A percentile compares a stretch with the other conserved stretches of the same genome.
Conservation (phyloP, 148 eudicot genomes). For the Bassia scoparia region DNA sequence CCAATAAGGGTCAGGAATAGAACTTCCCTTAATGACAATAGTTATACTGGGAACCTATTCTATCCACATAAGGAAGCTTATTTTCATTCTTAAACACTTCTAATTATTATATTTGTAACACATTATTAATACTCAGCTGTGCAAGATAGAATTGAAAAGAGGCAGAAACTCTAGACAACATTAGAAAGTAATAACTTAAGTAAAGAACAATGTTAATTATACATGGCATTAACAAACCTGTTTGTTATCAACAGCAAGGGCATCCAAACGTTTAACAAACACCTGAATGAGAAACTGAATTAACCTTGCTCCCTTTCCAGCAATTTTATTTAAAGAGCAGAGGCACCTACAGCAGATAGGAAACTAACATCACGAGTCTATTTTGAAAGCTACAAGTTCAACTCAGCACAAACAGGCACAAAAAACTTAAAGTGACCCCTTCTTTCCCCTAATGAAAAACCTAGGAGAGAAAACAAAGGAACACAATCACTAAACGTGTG, state of each 20-base stretch:
- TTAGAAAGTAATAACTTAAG: not conserved
- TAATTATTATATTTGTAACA: not conserved
- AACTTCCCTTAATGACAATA: too few relatives aligned
- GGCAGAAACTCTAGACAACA: not conserved
- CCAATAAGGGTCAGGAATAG: too few relatives aligned
- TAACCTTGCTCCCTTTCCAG: constrained; percentile 69
- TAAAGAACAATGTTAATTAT: not conserved
- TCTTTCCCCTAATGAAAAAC: too few relatives aligned
- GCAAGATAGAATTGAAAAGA: not conserved
- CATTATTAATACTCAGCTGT: not conserved
- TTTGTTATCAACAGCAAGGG: constrained; percentile 66
- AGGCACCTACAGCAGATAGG: constrained; percentile 60
- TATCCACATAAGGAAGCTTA: too few relatives aligned
- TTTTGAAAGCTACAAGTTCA: constrained; percentile 1
- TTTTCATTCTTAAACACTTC: not conserved
- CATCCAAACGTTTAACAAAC: constrained; percentile 80
- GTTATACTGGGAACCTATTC: too few relatives aligned
- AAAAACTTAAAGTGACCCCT: not conserved
- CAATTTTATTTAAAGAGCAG: constrained; percentile 76
- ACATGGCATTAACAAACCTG: constrained; percentile 47
- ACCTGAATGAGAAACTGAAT: constrained; percentile 77
- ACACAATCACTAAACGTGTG: too few relatives aligned
- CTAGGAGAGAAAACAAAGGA: too few relatives aligned
- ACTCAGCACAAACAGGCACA: not conserved
- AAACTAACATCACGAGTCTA: not conserved